Evolutionary conservation across 441 rosid genomes (phyloP).

Genomic region (Jatropha podagrica): DNA sequence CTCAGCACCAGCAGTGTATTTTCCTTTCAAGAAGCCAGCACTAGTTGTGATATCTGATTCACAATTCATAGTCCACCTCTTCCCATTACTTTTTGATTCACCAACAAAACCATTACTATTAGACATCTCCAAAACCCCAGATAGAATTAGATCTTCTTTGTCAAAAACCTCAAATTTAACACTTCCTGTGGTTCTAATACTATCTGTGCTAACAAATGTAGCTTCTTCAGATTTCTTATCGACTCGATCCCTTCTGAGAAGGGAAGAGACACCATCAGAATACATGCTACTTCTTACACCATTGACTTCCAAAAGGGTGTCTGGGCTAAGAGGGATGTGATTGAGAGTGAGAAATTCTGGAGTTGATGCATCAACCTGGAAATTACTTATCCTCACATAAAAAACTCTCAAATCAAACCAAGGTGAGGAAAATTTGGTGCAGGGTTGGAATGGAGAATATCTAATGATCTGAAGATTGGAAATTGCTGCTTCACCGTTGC

Average conservation of each 20-base stretch:
- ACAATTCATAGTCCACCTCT: constrained; percentile 72
- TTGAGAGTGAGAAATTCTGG: constrained; percentile 66
- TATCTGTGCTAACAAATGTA: constrained; percentile 79
- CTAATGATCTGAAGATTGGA: constrained; percentile 49
- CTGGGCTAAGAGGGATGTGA: constrained; percentile 67
- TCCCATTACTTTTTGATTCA: constrained; percentile 45
- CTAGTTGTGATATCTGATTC: constrained; percentile 44
- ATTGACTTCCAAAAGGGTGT: constrained; percentile 73
- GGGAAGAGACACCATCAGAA: constrained; percentile 54
- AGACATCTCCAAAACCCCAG: constrained; percentile 64
- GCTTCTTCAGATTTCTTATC: constrained; percentile 77
- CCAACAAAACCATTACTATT: constrained; percentile 42
- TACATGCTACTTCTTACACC: constrained; percentile 53
- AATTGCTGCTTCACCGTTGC: constrained; percentile 36
- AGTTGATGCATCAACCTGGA: constrained; percentile 59
- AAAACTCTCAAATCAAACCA: constrained; percentile 88
- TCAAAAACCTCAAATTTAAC: constrained; percentile 72
- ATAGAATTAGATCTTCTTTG: constrained; percentile 54
- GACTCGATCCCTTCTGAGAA: constrained; percentile 70
- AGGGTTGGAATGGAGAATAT: constrained; percentile 53
- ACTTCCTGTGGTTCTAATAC: constrained; percentile 68
- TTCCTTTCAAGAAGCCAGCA: constrained; percentile 60
- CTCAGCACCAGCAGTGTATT: constrained; percentile 40
- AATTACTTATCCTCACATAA: constrained; percentile 72
- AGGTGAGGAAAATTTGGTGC: constrained; percentile 38